Evolutionary conservation across 148 eudicot species (phyloP), one percentile per base, ranked within the genome.

Genomic region (Oxyria digyna): DNA sequence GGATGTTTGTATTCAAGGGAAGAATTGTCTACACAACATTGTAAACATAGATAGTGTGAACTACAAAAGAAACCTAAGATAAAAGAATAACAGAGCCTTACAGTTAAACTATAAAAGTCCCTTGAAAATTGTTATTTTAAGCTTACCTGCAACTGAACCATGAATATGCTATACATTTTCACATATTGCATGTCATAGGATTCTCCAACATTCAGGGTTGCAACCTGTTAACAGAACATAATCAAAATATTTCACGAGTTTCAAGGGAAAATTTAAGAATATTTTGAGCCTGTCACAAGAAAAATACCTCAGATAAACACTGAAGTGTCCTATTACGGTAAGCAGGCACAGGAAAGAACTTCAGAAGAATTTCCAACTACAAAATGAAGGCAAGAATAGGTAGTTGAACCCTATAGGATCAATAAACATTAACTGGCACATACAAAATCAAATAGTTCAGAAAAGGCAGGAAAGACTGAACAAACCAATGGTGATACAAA

Each of bases 401-500:
- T 29, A 27, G 90, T 76, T 90, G 98, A 74, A 73, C 86, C 79
- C 90, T 90, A 79, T 90, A 94, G 67, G 90, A 79, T 42, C 69
- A 78, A 79, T 86, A 94, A 90, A 86, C 85, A 45, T 86, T 94
- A 35, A 79, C 89, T n/a, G n/a, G n/a, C n/a, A 18, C 12, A 17
- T 8, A 54, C 8, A 54, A 26, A 21, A 49, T 18, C 26, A 13
- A 59, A 27, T 59, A 18, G 15, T 3, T 59, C 29, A 6, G n/a
- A 6, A 49, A 8, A 20, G 12, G 11, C 0, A 59, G 38, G 6
- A 35, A 35, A 49, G 10, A 65, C 6, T 70, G 68, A 33, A 81
- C 97, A 67, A 43, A 94, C 99, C 99, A 94, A 85, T 62, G 96
- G 89, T 40, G 99, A 94, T 78, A 91, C 97, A 76, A 94, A 94